These are phyloP conservation scores for Haplosporangium sp. DNA, from an alignment of 371 early-diverging fungal genomes.

Conservation along the genomic window DNA sequence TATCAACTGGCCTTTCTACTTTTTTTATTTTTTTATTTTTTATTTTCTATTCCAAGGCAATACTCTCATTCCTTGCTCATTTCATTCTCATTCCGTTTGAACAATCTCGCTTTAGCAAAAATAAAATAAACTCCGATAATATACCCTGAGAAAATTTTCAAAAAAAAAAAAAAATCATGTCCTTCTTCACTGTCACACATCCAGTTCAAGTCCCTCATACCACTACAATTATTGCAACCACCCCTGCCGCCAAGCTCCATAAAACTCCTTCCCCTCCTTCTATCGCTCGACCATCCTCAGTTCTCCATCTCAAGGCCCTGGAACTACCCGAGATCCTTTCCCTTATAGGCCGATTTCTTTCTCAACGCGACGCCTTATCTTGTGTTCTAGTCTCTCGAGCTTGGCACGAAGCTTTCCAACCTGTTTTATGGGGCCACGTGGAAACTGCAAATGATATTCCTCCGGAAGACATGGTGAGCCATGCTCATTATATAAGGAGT, in stretches of 20 bases:
- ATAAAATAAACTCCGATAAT: neutral
- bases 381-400: constrained; percentile 32
- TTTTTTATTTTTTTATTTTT: neutral
- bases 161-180: neutral
- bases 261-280: neutral
- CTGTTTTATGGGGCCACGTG: constrained; percentile 33
- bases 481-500: constrained; percentile 22
- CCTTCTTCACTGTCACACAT: neutral
- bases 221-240: neutral
- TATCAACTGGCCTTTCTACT: too few species aligned
- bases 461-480: constrained; percentile 10
- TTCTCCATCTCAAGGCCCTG: constrained; percentile 1
- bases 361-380: constrained; percentile 23
- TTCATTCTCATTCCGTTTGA: neutral
- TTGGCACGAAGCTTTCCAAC: constrained; percentile 27
- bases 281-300: neutral
- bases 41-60: too few species aligned
- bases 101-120: neutral
- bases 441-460: constrained; percentile 31
- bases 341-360: constrained; percentile 23
- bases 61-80: neutral
- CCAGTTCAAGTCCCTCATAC: neutral
- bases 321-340: constrained; percentile 32
- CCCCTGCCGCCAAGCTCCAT: neutral
- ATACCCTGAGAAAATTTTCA: neutral